phyloP scores from a whole-genome alignment of 2,329 filamentous ascomycete genomes.

The Exserohilum turcica region DNA sequence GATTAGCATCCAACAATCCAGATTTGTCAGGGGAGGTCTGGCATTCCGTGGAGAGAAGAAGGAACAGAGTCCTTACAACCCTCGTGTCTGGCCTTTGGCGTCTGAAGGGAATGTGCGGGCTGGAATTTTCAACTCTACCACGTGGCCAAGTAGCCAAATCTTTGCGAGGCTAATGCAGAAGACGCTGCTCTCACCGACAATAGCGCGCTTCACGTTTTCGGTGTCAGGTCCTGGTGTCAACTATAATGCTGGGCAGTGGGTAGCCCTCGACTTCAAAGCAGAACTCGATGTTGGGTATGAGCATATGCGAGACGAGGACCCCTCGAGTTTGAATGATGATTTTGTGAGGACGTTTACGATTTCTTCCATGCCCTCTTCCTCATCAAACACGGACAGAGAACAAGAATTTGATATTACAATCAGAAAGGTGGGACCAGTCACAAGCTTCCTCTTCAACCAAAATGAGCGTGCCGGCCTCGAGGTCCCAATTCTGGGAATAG shows the following conservation, averaged over 20 bases:
- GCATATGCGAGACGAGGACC: slow-evolving; percentile 84
- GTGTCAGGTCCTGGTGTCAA: slow-evolving; percentile 45
- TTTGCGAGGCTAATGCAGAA: slow-evolving; percentile 64
- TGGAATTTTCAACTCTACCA: not conserved
- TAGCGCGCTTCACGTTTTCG: slow-evolving; percentile 68
- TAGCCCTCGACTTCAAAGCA: slow-evolving; percentile 72
- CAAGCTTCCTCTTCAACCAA: slow-evolving; percentile 66
- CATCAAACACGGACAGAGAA: slow-evolving; percentile 7
- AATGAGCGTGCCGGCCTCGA: slow-evolving; percentile 60
- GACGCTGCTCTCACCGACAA: slow-evolving; percentile 66
- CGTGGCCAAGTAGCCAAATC: slow-evolving; percentile 29
- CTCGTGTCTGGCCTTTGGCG: slow-evolving; percentile 67
- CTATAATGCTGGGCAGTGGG: slow-evolving; percentile 76
- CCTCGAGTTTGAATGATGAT: slow-evolving; percentile 81
- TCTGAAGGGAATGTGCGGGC: slow-evolving; percentile 58
- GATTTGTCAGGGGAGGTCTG: slow-evolving; percentile 68
- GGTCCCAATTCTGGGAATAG: slow-evolving; percentile 73
- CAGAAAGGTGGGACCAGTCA: slow-evolving; percentile 71
- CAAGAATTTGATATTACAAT: slow-evolving; percentile 73
- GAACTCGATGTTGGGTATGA: slow-evolving; percentile 75
- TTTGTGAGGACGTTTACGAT: slow-evolving; percentile 84
- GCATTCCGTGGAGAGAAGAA: slow-evolving; percentile 67
- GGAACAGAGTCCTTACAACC: slow-evolving; percentile 78
- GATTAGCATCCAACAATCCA: slow-evolving; percentile 64
- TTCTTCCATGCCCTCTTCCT: slow-evolving; percentile 60